A percentile compares a stretch with the other conserved stretches of the same genome.
phyloP scores from a whole-genome alignment of 495 filamentous ascomycete genomes.

The Rhizodiscina lignyota region DNA sequence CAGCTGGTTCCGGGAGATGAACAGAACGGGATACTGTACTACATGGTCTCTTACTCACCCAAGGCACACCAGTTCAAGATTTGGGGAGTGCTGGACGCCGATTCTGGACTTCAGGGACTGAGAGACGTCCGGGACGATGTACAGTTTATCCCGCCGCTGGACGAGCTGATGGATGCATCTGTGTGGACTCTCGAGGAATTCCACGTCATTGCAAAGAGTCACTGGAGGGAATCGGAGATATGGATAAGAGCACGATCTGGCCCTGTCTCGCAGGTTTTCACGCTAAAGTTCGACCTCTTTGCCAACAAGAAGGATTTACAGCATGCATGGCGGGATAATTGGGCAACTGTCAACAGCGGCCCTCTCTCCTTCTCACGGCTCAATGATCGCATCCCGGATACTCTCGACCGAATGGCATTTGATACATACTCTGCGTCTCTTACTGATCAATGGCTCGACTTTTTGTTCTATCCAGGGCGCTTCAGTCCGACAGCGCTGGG shows the following conservation, averaged over 20 bases:
- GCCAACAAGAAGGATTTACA: slow-evolving; percentile 19
- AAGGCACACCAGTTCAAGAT: slow-evolving; percentile 85
- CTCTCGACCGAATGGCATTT: slow-evolving; percentile 3
- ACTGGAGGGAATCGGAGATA: slow-evolving; percentile 40
- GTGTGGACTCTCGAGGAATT: slow-evolving; percentile 80
- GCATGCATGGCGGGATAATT: slow-evolving; percentile 47
- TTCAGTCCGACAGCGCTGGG: slow-evolving; percentile 66
- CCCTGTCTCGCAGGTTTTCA: slow-evolving; percentile 55
- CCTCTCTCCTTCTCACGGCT: slow-evolving; percentile 13
- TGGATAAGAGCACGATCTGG: slow-evolving; percentile 79
- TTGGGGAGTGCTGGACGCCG: slow-evolving; percentile 58
- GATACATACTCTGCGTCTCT: slow-evolving; percentile 3
- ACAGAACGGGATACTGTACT: slow-evolving; percentile 43
- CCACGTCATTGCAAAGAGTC: slow-evolving; percentile 36
- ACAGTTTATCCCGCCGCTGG: slow-evolving; percentile 47
- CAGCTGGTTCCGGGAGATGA: slow-evolving; percentile 45
- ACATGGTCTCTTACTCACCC: slow-evolving; percentile 76
- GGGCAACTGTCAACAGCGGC: slow-evolving; percentile 47
- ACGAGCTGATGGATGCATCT: slow-evolving; percentile 39
- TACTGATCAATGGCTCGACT: slow-evolving; percentile 25
- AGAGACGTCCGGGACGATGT: slow-evolving; percentile 49
- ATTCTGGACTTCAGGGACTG: slow-evolving; percentile 43
- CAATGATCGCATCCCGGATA: slow-evolving; percentile 13
- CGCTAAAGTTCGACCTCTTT: slow-evolving; percentile 27
- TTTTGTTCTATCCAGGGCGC: slow-evolving; percentile 65